Conservation (phyloP, 2,329 filamentous ascomycete genomes). For the Fusarium goolgardi region DNA sequence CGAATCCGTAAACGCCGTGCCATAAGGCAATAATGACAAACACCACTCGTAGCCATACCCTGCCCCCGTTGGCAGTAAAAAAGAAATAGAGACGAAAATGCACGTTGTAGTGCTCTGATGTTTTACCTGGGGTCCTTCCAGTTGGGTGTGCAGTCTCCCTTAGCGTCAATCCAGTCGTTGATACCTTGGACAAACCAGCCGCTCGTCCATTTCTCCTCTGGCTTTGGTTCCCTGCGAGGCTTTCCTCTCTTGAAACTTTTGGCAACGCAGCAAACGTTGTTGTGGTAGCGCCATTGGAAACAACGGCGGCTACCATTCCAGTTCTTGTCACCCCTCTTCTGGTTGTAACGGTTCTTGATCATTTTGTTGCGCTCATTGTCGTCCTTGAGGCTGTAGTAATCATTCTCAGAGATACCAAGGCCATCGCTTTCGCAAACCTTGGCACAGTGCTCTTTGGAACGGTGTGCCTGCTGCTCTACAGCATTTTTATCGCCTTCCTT, state of each 20-base stretch:
- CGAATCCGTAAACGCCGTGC: slow-evolving; percentile 29
- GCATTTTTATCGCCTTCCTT: slow-evolving; percentile 54
- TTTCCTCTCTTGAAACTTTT: slow-evolving; percentile 59
- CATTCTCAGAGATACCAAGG: slow-evolving; percentile 52
- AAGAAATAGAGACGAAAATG: slow-evolving; percentile 2
- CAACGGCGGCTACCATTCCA: slow-evolving; percentile 54
- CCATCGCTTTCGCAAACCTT: slow-evolving; percentile 60
- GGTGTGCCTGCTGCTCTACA: slow-evolving; percentile 59
- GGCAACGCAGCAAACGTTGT: slow-evolving; percentile 58
- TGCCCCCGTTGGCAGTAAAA: slow-evolving; percentile 1
- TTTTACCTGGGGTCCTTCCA: slow-evolving; percentile 54
- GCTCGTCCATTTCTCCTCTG: slow-evolving; percentile 53
- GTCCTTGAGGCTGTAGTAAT: slow-evolving; percentile 47
- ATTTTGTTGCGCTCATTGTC: slow-evolving; percentile 47
- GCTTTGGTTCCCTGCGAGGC: slow-evolving; percentile 50
- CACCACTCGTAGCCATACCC: slow-evolving; percentile 10
- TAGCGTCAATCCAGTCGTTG: slow-evolving; percentile 59
- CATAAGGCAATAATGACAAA: slow-evolving; percentile 6
- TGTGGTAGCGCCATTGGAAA: slow-evolving; percentile 61
- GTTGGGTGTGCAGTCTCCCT: slow-evolving; percentile 56
- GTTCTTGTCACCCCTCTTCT: slow-evolving; percentile 33
- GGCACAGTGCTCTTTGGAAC: slow-evolving; percentile 59
- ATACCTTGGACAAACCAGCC: slow-evolving; percentile 62
- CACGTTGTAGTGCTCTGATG: neutral
- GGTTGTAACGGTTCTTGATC: slow-evolving; percentile 47